Base-by-base conservation (phyloP, 2,329 filamentous ascomycete genomes). In the Curvularia verruculosa region DNA sequence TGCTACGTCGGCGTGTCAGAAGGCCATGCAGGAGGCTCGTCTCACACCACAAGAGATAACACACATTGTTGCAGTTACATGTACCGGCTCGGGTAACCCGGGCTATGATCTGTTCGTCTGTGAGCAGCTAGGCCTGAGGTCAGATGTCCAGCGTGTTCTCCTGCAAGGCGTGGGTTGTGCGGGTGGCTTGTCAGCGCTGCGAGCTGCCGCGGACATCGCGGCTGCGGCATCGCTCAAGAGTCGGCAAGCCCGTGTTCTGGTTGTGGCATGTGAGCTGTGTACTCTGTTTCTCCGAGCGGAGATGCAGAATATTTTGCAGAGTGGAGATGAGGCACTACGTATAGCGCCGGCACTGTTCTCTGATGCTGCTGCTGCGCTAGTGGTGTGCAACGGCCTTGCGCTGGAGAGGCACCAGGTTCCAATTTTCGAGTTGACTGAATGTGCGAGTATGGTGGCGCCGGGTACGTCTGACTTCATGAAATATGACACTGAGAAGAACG, bases 261-360 rank as follows among this genome's bases (percentile, higher is more conserved):
- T 88, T 3, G 77, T 90, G 29, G 86, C 88, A 2, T 82, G 88
- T 54, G 87, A 89, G 69, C 61, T 80, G 0, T 78, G 75, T 44
- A 79, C 72, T 34, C 63, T 83, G 1, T 76, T 89, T 67, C 83
- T 87, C 5, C 80, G 87, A 40, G 87, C 85, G 64, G 88, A 90
- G 72, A 75, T 91, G 45, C 83, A 89, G 60, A 86, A 83, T 70
- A 83, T 89, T 69, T 15, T 83, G 15, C 46, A 50, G 36, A 63
- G 69, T 19, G 37, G 18, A 2, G 46, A 88, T 63, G 80, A 88
- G 18, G n/a, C 43, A 58, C 84, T 86, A 10, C 80, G 87, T 29
- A 89, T 91, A 64, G 88, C 87, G 1, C 80, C 85, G 1, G 84
- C 84, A 13, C 75, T 91, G 2, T 91, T 91, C 71, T 89, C 87